Base-by-base conservation (phyloP, 106 monocot species). In the Dendrobium chrysotoxum region DNA sequence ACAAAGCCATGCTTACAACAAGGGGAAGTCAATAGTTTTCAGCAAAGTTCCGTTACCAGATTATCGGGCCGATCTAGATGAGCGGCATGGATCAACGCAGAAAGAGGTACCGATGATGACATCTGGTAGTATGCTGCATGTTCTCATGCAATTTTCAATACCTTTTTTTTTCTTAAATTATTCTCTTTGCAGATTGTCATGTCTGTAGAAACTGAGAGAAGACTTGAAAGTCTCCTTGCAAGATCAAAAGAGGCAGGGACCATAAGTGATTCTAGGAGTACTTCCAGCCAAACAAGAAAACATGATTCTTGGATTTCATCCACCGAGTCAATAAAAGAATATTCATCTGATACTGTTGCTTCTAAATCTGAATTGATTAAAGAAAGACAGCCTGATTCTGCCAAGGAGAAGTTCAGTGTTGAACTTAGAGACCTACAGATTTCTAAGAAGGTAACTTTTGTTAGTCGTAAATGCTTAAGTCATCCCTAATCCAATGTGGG, bases 31-130 rank as follows among this genome's bases (percentile, higher is more conserved):
- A 77, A 83, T 93, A 82, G 99, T 95, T 77, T 85, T 99, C 57
- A 99, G 99, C 82, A 99, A 99, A 86, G 83, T 91, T 75, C 99
- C 95, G 58, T 84, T 99, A 83, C 99, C 99, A 71, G 93, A 99
- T 84, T 99, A 99, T 72, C 86, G 99, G 2, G 99, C 91, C 70
- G 99, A 99, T 88, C 99, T 99, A 77, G 99, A 99, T 90, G 91
- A 95, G 45, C 88, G 88, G 21, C 93, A 99, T 90, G 99, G 99
- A 87, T 93, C 95, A 55, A 89, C 95, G 42, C 95, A 99, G 78
- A 95, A 93, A 75, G 99, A 99, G 95, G 99, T 99, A 65, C 1
- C 16, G 20, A 39, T 45, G 75, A 47, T 78, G 11, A 44, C 67
- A 7, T 76, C 3, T 65, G 16, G 61, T 50, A 76, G 71, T 30